Conservation (phyloP, 1,139 yeast genomes). For the Eremothecium gossypii region DNA sequence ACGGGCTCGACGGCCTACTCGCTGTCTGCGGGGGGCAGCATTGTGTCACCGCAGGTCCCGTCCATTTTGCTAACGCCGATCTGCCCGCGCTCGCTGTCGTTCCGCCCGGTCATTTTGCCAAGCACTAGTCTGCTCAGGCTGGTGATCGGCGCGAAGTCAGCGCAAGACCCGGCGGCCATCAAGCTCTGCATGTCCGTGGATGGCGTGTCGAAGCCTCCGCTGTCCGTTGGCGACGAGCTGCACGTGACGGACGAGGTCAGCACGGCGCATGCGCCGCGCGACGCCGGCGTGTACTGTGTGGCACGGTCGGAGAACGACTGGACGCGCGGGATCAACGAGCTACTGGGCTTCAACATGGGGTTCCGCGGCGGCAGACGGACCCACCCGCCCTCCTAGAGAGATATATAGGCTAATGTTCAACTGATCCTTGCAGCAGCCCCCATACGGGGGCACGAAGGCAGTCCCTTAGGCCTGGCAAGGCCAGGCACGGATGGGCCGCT, state of each 20-base stretch:
- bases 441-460: constrained; percentile 83
- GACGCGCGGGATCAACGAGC: constrained; percentile 80
- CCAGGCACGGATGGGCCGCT: constrained; percentile 49
- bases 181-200: constrained; percentile 61
- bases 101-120: constrained; percentile 79
- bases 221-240: constrained; percentile 70
- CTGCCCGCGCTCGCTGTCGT: constrained; percentile 80
- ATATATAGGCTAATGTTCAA: constrained; percentile 38
- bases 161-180: constrained; percentile 29
- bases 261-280: constrained; percentile 35
- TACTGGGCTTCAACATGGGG: constrained; percentile 79
- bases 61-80: constrained; percentile 80
- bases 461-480: constrained; percentile 48
- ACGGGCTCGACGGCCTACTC: constrained; percentile 96
- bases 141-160: constrained; percentile 39
- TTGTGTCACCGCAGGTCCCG: constrained; percentile 81
- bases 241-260: constrained; percentile 57
- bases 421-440: constrained; percentile 71
- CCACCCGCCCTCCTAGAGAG: not conserved
- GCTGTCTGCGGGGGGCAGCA: constrained; percentile 82
- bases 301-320: constrained; percentile 79
- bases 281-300: constrained; percentile 80
- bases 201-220: constrained; percentile 63
- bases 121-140: constrained; percentile 60
- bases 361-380: constrained; percentile 37